Conservation (phyloP, 257 asterid genomes). For the Primulina huaijiensis region DNA sequence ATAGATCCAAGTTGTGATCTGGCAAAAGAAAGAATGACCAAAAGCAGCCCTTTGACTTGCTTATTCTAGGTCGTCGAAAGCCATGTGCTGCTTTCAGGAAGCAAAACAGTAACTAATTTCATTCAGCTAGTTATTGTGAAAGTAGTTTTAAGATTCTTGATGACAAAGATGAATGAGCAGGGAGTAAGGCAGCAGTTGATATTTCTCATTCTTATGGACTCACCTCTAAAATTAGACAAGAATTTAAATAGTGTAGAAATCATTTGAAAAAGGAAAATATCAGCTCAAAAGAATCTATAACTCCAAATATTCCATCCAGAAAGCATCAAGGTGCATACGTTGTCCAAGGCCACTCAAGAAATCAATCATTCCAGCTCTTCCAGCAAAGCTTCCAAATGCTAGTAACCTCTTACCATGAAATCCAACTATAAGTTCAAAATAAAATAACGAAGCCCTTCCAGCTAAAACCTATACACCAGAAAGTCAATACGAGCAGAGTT, state of each 20-base stretch:
- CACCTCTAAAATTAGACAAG: neutral
- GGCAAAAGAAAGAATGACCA: neutral
- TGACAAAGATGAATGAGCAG: neutral
- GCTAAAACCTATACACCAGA: constrained; percentile 52
- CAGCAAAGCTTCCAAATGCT: constrained; percentile 93
- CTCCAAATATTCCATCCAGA: constrained; percentile 8
- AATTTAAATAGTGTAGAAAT: neutral
- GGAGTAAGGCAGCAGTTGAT: neutral
- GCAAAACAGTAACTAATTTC: neutral
- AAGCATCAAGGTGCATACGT: constrained; percentile 39
- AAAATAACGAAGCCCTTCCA: constrained; percentile 77
- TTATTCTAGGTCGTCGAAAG: constrained; percentile 5
- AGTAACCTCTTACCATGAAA: constrained; percentile 80
- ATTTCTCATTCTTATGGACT: neutral
- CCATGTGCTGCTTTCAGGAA: neutral
- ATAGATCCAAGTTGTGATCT: neutral
- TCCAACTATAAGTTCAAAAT: constrained; percentile 91
- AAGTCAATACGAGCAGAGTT: constrained; percentile 11
- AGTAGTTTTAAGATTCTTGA: neutral
- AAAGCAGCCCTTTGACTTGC: neutral
- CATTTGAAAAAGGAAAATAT: neutral
- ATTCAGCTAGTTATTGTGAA: neutral
- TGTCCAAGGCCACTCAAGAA: constrained; percentile 80
- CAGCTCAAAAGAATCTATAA: constrained; percentile 7
- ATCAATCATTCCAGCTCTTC: constrained; percentile 92